Conservation (phyloP, 2,329 filamentous ascomycete genomes). For the Leptographium radiaticola region DNA sequence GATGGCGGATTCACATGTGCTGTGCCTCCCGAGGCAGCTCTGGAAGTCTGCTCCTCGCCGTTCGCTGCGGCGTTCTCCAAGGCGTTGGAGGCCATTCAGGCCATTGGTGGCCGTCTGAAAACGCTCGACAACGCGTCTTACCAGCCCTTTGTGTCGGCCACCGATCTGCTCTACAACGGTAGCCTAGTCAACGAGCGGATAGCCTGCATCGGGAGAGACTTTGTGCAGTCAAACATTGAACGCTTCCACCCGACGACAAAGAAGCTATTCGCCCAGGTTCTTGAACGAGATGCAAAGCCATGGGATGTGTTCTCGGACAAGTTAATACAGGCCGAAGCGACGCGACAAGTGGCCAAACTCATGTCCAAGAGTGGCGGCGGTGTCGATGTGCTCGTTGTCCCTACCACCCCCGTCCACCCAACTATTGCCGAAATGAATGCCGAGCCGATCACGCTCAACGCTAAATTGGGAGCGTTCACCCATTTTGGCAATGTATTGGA, state of each 20-base stretch:
- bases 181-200: slow-evolving; percentile 37
- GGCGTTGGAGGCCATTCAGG: slow-evolving; percentile 22
- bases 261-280: slow-evolving; percentile 27
- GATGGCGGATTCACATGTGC: slow-evolving; percentile 28
- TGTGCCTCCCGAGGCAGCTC: slow-evolving; percentile 29
- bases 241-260: slow-evolving; percentile 35
- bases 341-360: slow-evolving; percentile 16
- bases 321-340: slow-evolving; percentile 28
- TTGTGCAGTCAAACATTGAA: slow-evolving; percentile 22
- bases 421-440: slow-evolving; percentile 33
- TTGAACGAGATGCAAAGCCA: slow-evolving; percentile 24
- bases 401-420: slow-evolving; percentile 24
- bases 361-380: background rate
- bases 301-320: slow-evolving; percentile 36
- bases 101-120: slow-evolving; percentile 23
- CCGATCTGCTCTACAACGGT: slow-evolving; percentile 37
- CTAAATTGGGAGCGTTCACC: slow-evolving; percentile 35
- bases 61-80: slow-evolving; percentile 19
- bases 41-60: slow-evolving; percentile 24
- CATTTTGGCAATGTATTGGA: slow-evolving; percentile 45
- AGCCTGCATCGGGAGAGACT: slow-evolving; percentile 22
- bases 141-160: slow-evolving; percentile 31
- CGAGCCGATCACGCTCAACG: slow-evolving; percentile 36
- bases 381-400: slow-evolving; percentile 34
- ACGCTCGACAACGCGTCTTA: slow-evolving; percentile 24